Evolutionary conservation across 768 basidiomycete genomes (phyloP).

Genomic region (Clitopilus passeckerianus): DNA sequence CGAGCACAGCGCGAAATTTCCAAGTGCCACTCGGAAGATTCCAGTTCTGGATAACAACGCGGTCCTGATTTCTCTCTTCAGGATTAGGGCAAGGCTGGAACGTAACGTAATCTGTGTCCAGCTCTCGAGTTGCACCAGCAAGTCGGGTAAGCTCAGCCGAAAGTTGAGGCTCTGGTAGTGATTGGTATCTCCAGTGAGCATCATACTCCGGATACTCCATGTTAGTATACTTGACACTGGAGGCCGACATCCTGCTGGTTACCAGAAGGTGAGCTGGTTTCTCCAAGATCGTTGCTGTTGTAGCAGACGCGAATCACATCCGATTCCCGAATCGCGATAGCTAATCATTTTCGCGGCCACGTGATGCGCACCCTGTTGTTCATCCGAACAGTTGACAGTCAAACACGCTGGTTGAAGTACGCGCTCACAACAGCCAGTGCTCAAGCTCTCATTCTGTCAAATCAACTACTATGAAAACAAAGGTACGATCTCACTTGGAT

Average conservation of each 20-base stretch:
- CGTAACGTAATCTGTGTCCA: conserved; percentile 32
- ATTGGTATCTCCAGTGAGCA: conserved; percentile 28
- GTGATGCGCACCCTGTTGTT: neutral
- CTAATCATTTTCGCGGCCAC: neutral
- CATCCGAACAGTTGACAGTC: neutral
- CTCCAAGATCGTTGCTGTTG: neutral
- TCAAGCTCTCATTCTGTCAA: too few species aligned
- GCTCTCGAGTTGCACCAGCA: conserved; percentile 23
- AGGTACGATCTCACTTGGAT: neutral
- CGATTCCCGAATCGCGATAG: too few species aligned
- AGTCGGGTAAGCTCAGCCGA: conserved; percentile 35
- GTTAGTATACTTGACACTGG: conserved; percentile 22
- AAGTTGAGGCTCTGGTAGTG: conserved; percentile 35
- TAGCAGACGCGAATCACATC: too few species aligned
- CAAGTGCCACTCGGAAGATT: conserved; percentile 30
- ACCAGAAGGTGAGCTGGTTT: too few species aligned
- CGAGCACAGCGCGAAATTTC: conserved; percentile 42
- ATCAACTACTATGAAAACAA: neutral
- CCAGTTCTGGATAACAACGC: conserved; percentile 37
- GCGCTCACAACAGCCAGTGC: neutral
- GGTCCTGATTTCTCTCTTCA: conserved; percentile 38
- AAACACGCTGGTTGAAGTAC: neutral
- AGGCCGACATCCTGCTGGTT: neutral
- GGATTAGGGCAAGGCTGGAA: conserved; percentile 44
- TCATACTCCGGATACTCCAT: conserved; percentile 29